Evolutionary conservation across 306 rosid species (phyloP).

Genomic region (Quercus gilva): DNA sequence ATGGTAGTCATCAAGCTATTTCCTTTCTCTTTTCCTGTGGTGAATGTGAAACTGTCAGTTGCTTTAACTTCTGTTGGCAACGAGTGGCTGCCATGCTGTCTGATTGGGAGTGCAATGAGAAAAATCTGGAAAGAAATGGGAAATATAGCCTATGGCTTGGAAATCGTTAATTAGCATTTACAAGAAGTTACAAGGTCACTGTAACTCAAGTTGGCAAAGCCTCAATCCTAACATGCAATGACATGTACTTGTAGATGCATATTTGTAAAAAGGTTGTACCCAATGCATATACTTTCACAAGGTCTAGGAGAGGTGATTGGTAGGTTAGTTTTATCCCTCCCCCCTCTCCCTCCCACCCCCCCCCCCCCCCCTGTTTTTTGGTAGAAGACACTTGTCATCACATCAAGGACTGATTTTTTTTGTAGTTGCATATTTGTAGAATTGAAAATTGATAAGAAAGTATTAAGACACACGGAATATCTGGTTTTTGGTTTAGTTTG

Average conservation of each 20-base stretch:
- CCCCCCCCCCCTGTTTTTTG: too few relatives aligned
- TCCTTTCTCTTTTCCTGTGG: background rate
- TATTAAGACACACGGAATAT: too few relatives aligned
- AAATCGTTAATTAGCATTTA: background rate
- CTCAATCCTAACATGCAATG: background rate
- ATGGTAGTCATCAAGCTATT: constrained; percentile 5
- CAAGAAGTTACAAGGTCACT: constrained; percentile 3
- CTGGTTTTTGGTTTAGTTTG: too few relatives aligned
- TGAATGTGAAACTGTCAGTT: background rate
- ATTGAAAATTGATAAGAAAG: too few relatives aligned
- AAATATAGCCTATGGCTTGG: constrained; percentile 27
- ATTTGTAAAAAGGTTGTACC: background rate
- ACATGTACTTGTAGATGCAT: background rate
- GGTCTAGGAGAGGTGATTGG: too few relatives aligned
- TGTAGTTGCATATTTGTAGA: background rate
- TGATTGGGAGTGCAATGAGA: background rate
- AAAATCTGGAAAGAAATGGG: background rate
- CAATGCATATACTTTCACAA: too few relatives aligned
- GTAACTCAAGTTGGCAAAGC: background rate
- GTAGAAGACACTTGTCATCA: too few relatives aligned
- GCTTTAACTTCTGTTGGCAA: background rate
- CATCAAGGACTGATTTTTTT: too few relatives aligned
- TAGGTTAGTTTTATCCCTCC: too few relatives aligned
- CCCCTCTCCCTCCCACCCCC: too few relatives aligned
- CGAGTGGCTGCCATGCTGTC: background rate